Evolutionary conservation across 2,329 filamentous ascomycete genomes (phyloP), one percentile per base, ranked within the genome.

Genomic region (Bipolaris zeicola): DNA sequence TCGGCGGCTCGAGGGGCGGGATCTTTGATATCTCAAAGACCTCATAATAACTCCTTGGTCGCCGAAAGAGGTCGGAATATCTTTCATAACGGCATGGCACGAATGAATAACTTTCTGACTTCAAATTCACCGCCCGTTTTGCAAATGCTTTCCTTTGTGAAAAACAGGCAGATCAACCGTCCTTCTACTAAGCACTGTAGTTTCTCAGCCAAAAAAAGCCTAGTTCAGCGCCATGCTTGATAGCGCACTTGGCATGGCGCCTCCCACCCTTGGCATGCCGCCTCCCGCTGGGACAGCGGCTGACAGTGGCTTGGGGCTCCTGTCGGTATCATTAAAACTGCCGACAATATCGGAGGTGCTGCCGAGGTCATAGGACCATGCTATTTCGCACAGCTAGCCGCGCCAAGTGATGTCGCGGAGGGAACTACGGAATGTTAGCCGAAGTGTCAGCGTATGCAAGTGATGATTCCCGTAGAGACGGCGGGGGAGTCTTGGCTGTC

Each of bases 271-370:
- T 48, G 34, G 45, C 45, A 28, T 37, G 6, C 14, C 34, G 33
- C 33, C n/a, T 44, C 7, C 65, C 63, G 1, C 63, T 55, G 62
- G 7, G 16, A 47, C 7, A 63, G 31, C 5, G 31, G 54, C 24
- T 60, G 52, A 18, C 36, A 50, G n/a, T 50, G 55, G 14, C 64
- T 58, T 3, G 53, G 36, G 16, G 55, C 52, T 18, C 36, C 43
- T 61, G 37, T 65, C 59, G 22, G 36, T 47, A 33, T 65, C 50
- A 6, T 54, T 33, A 18, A 54, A 37, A 16, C 46, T 50, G 6
- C 34, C 33, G 31, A 46, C 22, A 16, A n/a, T 43, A 42, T 6
- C 62, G 58, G 28, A 13, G 28, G 24, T 33, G 20, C 13, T 44
- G 38, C 50, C 46, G 24, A 37, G 26, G 10, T 20, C 16, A 31